Evolutionary conservation across 2,329 filamentous ascomycete genomes (phyloP).

Genomic region (Achaetomium macrosporum): DNA sequence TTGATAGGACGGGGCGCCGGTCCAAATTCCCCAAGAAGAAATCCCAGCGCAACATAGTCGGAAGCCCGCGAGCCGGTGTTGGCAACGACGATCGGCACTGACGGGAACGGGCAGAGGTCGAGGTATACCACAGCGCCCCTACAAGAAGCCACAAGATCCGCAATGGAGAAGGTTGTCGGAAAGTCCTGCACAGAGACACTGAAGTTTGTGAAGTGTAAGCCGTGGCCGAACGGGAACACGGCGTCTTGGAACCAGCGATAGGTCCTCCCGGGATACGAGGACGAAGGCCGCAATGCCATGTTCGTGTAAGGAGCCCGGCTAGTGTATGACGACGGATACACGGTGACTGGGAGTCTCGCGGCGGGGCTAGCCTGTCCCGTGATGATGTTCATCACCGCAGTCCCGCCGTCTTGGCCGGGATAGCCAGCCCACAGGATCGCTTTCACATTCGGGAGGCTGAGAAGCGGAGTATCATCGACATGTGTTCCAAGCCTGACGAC

Average conservation of each 20-base stretch:
- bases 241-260: slow-evolving; percentile 54
- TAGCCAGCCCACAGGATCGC: slow-evolving; percentile 54
- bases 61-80: not conserved
- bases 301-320: slow-evolving; percentile 47
- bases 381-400: slow-evolving; percentile 49
- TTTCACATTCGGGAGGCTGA: slow-evolving; percentile 42
- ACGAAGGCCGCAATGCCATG: slow-evolving; percentile 41
- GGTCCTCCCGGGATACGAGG: slow-evolving; percentile 47
- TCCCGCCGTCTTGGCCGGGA: slow-evolving; percentile 54
- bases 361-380: slow-evolving; percentile 45
- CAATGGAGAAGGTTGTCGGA: slow-evolving; percentile 10
- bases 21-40: not conserved
- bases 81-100: not conserved
- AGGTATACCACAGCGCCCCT: not conserved
- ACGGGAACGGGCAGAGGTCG: not conserved
- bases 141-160: not conserved
- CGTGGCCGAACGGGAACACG: slow-evolving; percentile 49
- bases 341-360: slow-evolving; percentile 48
- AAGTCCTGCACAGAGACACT: not conserved
- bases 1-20: not conserved
- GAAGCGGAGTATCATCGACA: slow-evolving; percentile 46
- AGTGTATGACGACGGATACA: slow-evolving; percentile 49
- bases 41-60: not conserved
- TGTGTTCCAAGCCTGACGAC: slow-evolving; percentile 43
- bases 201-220: slow-evolving; percentile 53